Evolutionary conservation across 2,329 filamentous ascomycete genomes (phyloP).

Genomic region (Aspergillus japonicus): DNA sequence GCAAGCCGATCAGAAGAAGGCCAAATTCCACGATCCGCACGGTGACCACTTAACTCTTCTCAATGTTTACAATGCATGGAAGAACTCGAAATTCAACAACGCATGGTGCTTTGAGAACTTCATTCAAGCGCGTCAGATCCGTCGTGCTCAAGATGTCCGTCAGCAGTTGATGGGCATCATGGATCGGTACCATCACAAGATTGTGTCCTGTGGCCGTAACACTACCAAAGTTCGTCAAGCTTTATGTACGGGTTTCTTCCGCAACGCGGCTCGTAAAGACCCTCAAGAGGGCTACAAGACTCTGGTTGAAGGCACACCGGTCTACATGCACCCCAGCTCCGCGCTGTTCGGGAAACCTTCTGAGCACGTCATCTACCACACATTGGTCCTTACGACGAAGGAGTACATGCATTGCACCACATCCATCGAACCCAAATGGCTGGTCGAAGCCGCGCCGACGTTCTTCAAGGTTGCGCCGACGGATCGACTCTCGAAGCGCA

Average conservation of each 20-base stretch:
- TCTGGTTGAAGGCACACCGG: conserved; percentile 87
- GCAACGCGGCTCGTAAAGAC: conserved; percentile 91
- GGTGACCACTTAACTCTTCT: conserved; percentile 93
- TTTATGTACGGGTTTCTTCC: conserved; percentile 91
- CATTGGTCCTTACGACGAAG: conserved; percentile 58
- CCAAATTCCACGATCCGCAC: conserved; percentile 93
- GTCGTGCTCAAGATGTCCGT: conserved; percentile 84
- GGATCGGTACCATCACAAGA: conserved; percentile 79
- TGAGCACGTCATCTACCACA: conserved; percentile 93
- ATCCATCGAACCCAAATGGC: conserved; percentile 86
- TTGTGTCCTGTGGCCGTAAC: conserved; percentile 82
- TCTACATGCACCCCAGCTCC: conserved; percentile 89
- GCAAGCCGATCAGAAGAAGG: conserved; percentile 94
- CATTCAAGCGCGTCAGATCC: conserved; percentile 87
- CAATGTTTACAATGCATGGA: conserved; percentile 98
- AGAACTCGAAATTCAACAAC: conserved; percentile 73
- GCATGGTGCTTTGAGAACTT: conserved; percentile 99
- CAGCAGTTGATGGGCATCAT: conserved; percentile 92
- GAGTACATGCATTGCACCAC: conserved; percentile 98
- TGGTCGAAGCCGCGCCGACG: conserved; percentile 94
- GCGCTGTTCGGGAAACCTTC: conserved; percentile 93
- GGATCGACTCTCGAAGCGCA: conserved; percentile 82
- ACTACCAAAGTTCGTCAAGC: conserved; percentile 86
- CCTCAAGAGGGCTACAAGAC: conserved; percentile 98
- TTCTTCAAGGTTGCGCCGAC: conserved; percentile 97